Evolutionary conservation across 192 early-diverging fungal genomes (phyloP).

Genomic region (Phycomyces nitens): DNA sequence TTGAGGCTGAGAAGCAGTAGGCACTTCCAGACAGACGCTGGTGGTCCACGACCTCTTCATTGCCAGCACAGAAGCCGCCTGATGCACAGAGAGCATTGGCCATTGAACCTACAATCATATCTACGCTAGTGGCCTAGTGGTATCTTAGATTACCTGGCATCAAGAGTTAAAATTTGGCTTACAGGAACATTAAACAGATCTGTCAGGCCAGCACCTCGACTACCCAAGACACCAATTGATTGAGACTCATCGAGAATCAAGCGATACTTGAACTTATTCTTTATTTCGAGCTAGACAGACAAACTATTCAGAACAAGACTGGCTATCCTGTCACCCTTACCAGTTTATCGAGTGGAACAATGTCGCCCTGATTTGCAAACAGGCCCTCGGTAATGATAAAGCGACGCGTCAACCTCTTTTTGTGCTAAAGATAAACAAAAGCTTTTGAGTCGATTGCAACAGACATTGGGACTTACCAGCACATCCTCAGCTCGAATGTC

Average conservation of each 20-base stretch:
- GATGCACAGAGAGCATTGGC: slow-evolving; percentile 72
- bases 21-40: slow-evolving; percentile 85
- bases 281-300: slow-evolving; percentile 65
- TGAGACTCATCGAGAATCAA: slow-evolving; percentile 91
- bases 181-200: slow-evolving; percentile 75
- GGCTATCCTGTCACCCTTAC: too few species aligned
- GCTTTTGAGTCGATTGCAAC: too few species aligned
- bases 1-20: slow-evolving; percentile 92
- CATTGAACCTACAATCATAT: slow-evolving; percentile 87
- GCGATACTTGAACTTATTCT: slow-evolving; percentile 94
- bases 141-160: too few species aligned
- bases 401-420: slow-evolving; percentile 80
- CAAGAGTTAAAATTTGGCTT: too few species aligned
- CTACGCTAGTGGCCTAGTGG: slow-evolving; percentile 63
- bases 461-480: slow-evolving; percentile 32
- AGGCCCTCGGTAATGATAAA: slow-evolving; percentile 95
- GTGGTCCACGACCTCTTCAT: slow-evolving; percentile 85
- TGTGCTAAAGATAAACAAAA: slow-evolving; percentile 39
- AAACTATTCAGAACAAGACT: too few species aligned
- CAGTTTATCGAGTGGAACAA: slow-evolving; percentile 75
- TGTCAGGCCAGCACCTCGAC: slow-evolving; percentile 83
- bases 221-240: slow-evolving; percentile 86
- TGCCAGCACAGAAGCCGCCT: slow-evolving; percentile 92
- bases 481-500: slow-evolving; percentile 68
- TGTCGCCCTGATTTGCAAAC: slow-evolving; percentile 83